Percentiles rank a stretch among this genome's conserved stretches.
Evolutionary conservation across 202 grass and related monocot species (phyloP).

Genomic region (Dendrocalamus latiflorus): DNA sequence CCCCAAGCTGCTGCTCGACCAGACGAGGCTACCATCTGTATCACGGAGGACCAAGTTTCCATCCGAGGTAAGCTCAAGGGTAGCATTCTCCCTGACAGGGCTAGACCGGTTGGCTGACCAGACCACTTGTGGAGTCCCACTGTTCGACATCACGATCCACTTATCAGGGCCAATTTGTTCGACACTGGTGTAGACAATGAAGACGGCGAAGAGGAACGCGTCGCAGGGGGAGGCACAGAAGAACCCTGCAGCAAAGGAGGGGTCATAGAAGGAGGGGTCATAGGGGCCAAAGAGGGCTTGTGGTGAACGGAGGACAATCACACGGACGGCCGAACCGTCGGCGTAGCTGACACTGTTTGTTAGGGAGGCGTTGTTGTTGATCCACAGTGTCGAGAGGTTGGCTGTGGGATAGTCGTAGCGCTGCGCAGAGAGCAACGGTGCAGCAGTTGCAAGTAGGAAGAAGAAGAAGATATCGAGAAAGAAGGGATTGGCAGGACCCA

Average conservation of each 20-base stretch:
- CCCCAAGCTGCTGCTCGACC: not conserved
- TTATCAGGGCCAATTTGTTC: too few species aligned
- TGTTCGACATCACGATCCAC: too few species aligned
- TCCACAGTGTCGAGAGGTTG: too few species aligned
- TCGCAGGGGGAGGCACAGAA: slow-evolving; percentile 6
- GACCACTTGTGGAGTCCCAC: not conserved
- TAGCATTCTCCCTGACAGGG: slow-evolving; percentile 33
- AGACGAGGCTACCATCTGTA: slow-evolving; percentile 2
- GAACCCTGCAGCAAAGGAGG: slow-evolving; percentile 33
- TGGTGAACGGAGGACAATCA: too few species aligned
- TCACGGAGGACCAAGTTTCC: slow-evolving; percentile 30
- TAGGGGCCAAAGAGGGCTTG: too few species aligned
- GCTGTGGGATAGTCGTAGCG: not conserved
- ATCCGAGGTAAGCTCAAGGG: slow-evolving; percentile 1
- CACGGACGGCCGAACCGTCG: too few species aligned
- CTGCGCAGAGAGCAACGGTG: not conserved
- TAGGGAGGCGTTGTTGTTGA: not conserved
- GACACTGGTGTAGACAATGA: slow-evolving; percentile 12
- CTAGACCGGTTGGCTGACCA: slow-evolving; percentile 32
- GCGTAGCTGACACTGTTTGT: not conserved
- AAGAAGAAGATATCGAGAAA: too few species aligned
- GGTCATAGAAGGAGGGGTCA: too few species aligned
- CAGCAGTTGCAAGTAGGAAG: not conserved
- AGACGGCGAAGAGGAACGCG: slow-evolving; percentile 17
- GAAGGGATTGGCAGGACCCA: not conserved